phyloP scores from a whole-genome alignment of 139 green algal genomes.

The Zygnema circumcarinatum region DNA sequence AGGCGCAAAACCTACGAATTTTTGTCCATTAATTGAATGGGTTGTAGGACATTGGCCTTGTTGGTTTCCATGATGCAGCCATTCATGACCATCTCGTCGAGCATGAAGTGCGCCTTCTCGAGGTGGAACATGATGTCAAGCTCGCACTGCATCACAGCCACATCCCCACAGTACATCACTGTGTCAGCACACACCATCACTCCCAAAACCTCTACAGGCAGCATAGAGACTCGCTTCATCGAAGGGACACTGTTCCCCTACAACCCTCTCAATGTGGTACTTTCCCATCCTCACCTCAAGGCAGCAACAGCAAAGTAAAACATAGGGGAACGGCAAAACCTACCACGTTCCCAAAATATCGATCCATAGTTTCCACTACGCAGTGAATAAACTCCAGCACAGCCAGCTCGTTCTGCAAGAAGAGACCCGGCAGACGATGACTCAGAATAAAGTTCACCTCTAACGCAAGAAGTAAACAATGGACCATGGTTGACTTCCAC shows the following conservation, averaged over 20 bases:
- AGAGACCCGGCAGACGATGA: too few relatives aligned
- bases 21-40: slow-evolving; percentile 85
- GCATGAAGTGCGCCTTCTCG: slow-evolving; percentile 89
- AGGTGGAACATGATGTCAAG: slow-evolving; percentile 98
- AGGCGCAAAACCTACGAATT: too few relatives aligned
- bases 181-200: too few relatives aligned
- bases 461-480: slow-evolving; percentile 15
- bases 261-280: too few relatives aligned
- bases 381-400: slow-evolving; percentile 96
- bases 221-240: too few relatives aligned
- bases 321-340: too few relatives aligned
- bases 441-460: neutral
- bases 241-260: too few relatives aligned
- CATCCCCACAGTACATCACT: too few relatives aligned
- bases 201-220: too few relatives aligned
- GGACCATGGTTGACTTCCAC: neutral
- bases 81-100: slow-evolving; percentile 74
- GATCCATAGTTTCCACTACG: slow-evolving; percentile 86
- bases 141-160: slow-evolving; percentile 73
- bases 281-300: too few relatives aligned
- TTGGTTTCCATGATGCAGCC: slow-evolving; percentile 96
- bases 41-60: slow-evolving; percentile 83
- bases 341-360: slow-evolving; percentile 83
- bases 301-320: too few relatives aligned
- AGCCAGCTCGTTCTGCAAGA: slow-evolving; percentile 92